These are phyloP conservation scores for Paracoccidioides lutzii DNA, from an alignment of 2,329 filamentous ascomycete species.

Conservation along the genomic window DNA sequence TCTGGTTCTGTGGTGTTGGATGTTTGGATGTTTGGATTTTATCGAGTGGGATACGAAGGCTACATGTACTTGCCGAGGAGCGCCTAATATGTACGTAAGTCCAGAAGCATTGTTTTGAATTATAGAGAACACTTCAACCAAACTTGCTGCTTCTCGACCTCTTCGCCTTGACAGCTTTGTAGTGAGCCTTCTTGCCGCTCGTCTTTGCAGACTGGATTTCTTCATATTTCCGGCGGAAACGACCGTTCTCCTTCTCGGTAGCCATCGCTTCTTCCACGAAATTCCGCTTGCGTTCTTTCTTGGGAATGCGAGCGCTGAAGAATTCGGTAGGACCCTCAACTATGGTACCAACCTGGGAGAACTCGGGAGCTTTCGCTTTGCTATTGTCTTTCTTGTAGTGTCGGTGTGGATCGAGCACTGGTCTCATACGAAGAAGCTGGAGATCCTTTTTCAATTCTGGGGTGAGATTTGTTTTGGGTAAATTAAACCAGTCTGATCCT, in stretches of 20 bases:
- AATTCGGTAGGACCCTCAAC: conserved; percentile 82
- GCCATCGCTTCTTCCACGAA: conserved; percentile 75
- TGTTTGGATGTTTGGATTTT: neutral
- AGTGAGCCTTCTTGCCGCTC: conserved; percentile 80
- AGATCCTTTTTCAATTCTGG: conserved; percentile 78
- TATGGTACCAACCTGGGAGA: conserved; percentile 78
- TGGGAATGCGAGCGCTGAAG: conserved; percentile 65
- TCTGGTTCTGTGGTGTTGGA: neutral
- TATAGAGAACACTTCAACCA: conserved; percentile 4
- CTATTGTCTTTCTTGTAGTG: conserved; percentile 79
- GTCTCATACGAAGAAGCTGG: conserved; percentile 78
- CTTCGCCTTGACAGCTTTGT: conserved; percentile 62
- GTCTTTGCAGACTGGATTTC: conserved; percentile 71
- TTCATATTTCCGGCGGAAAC: conserved; percentile 77
- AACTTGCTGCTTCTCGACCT: conserved; percentile 20
- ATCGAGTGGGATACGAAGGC: neutral
- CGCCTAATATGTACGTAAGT: neutral
- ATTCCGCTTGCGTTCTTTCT: conserved; percentile 76
- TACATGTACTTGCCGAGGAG: too few species aligned
- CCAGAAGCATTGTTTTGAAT: neutral
- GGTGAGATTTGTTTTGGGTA: conserved; percentile 73
- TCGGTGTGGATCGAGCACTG: conserved; percentile 73
- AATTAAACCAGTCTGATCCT: conserved; percentile 72
- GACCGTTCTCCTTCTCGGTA: conserved; percentile 49
- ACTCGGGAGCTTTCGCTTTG: conserved; percentile 61